These are phyloP conservation scores for Mycena haematopus DNA, from an alignment of 768 basidiomycete genomes.

Conservation along the genomic window DNA sequence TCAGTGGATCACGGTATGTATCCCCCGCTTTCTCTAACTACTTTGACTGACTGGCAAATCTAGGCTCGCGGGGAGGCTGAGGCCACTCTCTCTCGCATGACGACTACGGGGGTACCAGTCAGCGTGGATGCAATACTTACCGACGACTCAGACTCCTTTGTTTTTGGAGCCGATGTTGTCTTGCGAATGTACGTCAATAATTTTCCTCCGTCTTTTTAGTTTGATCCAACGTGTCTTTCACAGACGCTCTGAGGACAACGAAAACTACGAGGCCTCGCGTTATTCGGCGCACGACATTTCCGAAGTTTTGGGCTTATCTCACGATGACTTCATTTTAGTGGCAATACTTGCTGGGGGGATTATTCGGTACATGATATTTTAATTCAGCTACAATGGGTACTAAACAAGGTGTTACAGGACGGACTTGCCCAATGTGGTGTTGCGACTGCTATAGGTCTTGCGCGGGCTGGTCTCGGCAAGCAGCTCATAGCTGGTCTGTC, in stretches of 20 bases:
- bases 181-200: conserved; percentile 11
- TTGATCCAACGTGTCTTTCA: conserved; percentile 33
- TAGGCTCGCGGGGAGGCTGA: too few species aligned
- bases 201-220: not conserved
- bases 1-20: conserved; percentile 36
- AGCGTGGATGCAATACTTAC: conserved; percentile 54
- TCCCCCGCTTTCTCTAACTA: too few species aligned
- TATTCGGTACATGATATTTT: conserved; percentile 40
- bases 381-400: too few species aligned
- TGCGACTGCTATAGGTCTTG: conserved; percentile 15
- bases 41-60: too few species aligned
- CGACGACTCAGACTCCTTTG: conserved; percentile 55
- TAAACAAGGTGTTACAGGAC: too few species aligned
- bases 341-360: conserved; percentile 50
- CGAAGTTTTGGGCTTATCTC: conserved; percentile 32
- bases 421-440: not conserved
- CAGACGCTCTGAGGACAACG: conserved; percentile 50
- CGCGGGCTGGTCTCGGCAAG: conserved; percentile 29
- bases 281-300: conserved; percentile 35
- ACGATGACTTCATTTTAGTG: conserved; percentile 45
- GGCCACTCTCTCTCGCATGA: conserved; percentile 53
- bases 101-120: conserved; percentile 37
- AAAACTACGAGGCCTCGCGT: conserved; percentile 52
- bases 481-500: conserved; percentile 16
- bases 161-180: conserved; percentile 57